Evolutionary conservation across 169 alveolate species (phyloP).

Genomic region (Cryptosporidium tyzzeri): DNA sequence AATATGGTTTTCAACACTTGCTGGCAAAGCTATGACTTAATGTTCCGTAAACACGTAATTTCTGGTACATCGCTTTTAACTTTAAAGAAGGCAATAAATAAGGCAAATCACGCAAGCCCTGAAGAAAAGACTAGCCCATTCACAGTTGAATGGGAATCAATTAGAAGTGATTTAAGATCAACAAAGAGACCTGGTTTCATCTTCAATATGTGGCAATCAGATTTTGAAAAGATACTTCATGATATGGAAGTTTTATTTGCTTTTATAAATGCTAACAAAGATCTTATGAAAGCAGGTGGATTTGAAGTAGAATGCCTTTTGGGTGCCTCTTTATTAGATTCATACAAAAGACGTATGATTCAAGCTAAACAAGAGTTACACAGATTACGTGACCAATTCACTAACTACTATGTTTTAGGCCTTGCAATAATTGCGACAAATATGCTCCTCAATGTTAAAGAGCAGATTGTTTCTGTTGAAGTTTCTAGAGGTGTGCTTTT

Average conservation of each 20-base stretch:
- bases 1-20: slow-evolving; percentile 75
- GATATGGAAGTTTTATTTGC: slow-evolving; percentile 76
- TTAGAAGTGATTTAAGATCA: slow-evolving; percentile 62
- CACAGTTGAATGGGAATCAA: slow-evolving; percentile 73
- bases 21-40: slow-evolving; percentile 75
- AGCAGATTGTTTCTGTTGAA: slow-evolving; percentile 71
- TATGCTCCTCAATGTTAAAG: slow-evolving; percentile 73
- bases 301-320: slow-evolving; percentile 72
- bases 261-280: slow-evolving; percentile 68
- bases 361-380: slow-evolving; percentile 75
- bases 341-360: slow-evolving; percentile 69
- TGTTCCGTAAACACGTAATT: slow-evolving; percentile 69
- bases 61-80: slow-evolving; percentile 71
- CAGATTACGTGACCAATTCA: slow-evolving; percentile 45
- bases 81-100: slow-evolving; percentile 62
- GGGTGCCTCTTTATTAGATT: slow-evolving; percentile 68
- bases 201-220: slow-evolving; percentile 74
- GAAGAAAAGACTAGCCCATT: slow-evolving; percentile 67
- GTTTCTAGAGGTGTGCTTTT: slow-evolving; percentile 74
- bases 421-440: slow-evolving; percentile 67
- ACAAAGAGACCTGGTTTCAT: slow-evolving; percentile 27
- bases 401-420: slow-evolving; percentile 57
- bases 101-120: slow-evolving; percentile 72
- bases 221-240: slow-evolving; percentile 61
- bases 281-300: slow-evolving; percentile 75